Evolutionary conservation across 2,329 filamentous ascomycete genomes (phyloP), one percentile per base, ranked within the genome.

Genomic region (Chaetomium globosum): DNA sequence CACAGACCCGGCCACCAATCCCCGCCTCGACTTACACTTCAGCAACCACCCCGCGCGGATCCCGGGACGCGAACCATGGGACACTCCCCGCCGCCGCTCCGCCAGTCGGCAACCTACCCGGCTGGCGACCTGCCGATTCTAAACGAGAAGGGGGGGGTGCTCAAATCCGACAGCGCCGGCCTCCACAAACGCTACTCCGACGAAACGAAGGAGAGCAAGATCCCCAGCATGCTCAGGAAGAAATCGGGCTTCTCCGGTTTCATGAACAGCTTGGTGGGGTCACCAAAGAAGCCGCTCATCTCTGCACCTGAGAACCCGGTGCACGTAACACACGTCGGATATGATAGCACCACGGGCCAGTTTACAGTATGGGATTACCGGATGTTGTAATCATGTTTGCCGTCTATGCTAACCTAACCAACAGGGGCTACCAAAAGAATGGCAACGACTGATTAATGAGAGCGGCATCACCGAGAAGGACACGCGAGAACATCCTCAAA

Each of bases 251-350:
- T 97, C 75, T 93, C 91, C 19, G 91, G 89, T 71, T 93, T 96
- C 74, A 88, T 97, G 82, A 94, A 89, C 76, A 94, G 89, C 75
- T 76, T 89, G 67, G 88, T 96, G 65, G 90, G 91, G 70, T 94
- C 93, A 43, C 93, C 91, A 61, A 91, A 93, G 78, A 92, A 93
- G 70, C 92, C 95, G 55, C 87, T 94, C 77, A 99, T 99, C 73
- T 98, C 95, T n/a, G 92, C 93, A 46, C 95, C 95, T 62, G 93
- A 97, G 78, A 98, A 99, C 74, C 95, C 95, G 57, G 93, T 98
- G 66, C 95, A 98, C 79, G 92, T 99, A 73, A 98, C 94, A 64
- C 95, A 99, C 78, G 95, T 99, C 70, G 94, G 94, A 72, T 97
- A 97, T 77, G 94, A 99, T 78, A 96, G 95, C 79, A 86, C 91